Conservation (phyloP, 1,284 basidiomycete genomes). For the Neolentinus lepideus region DNA sequence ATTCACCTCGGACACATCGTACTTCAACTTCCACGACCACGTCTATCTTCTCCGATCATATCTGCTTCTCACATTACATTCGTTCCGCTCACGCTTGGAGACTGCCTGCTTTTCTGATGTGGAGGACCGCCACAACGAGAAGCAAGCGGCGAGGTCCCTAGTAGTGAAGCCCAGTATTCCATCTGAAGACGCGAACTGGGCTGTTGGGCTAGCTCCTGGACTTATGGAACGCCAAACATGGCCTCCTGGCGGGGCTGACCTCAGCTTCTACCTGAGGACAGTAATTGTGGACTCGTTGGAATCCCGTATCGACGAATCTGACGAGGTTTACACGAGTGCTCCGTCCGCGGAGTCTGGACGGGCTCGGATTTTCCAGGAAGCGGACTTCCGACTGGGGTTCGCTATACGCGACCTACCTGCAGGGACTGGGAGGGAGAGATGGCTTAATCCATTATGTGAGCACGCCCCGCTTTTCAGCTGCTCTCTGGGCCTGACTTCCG, state of each 20-base stretch:
- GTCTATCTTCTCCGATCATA: conserved; percentile 62
- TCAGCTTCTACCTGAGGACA: conserved; percentile 73
- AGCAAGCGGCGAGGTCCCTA: not conserved
- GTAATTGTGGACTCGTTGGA: conserved; percentile 75
- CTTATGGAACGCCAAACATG: conserved; percentile 67
- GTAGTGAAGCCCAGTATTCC: not conserved
- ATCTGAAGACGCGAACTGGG: conserved; percentile 33
- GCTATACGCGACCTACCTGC: conserved; percentile 67
- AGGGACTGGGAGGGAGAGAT: conserved; percentile 59
- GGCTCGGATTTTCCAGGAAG: conserved; percentile 45
- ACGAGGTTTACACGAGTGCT: not conserved
- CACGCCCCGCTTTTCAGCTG: conserved; percentile 10
- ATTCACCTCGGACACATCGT: conserved; percentile 47
- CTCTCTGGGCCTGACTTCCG: not conserved
- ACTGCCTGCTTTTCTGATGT: conserved; percentile 65
- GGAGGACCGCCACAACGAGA: conserved; percentile 33
- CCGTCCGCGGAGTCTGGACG: conserved; percentile 13
- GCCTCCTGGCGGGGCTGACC: conserved; percentile 80
- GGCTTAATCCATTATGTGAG: conserved; percentile 74
- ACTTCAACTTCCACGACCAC: conserved; percentile 55
- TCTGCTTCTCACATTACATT: conserved; percentile 54
- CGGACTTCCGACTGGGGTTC: conserved; percentile 76
- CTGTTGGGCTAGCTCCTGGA: conserved; percentile 67
- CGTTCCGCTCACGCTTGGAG: conserved; percentile 58
- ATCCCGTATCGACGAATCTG: not conserved